Conservation (phyloP, 768 basidiomycete genomes). For the Termitomyces sp. region DNA sequence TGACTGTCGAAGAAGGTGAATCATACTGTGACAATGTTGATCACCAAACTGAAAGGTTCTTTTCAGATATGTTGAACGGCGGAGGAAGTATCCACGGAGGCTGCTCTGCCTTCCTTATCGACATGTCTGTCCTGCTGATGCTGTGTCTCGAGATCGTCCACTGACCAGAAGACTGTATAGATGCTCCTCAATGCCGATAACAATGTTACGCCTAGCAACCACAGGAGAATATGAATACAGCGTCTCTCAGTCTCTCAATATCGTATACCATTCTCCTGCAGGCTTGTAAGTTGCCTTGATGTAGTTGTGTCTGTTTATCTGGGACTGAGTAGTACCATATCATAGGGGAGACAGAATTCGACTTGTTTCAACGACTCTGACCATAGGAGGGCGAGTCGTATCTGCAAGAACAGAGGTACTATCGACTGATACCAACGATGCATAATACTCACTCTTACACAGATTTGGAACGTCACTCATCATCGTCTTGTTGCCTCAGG, state of each 20-base stretch:
- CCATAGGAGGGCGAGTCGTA: constrained; percentile 39
- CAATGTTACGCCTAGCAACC: constrained; percentile 24
- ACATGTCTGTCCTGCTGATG: constrained; percentile 31
- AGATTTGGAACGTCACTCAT: constrained; percentile 55
- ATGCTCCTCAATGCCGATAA: constrained; percentile 45
- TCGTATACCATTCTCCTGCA: constrained; percentile 53
- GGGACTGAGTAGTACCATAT: not conserved
- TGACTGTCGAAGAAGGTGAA: constrained; percentile 37
- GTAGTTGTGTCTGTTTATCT: not conserved
- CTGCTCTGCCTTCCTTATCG: constrained; percentile 49
- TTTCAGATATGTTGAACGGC: constrained; percentile 50
- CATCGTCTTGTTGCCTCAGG: constrained; percentile 50
- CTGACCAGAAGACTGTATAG: constrained; percentile 11
- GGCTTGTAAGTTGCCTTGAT: not conserved
- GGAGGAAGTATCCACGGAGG: constrained; percentile 46
- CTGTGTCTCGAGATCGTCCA: not conserved
- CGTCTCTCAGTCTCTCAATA: constrained; percentile 48
- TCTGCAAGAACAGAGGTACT: constrained; percentile 47
- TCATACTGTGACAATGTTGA: not conserved
- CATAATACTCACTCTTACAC: not conserved
- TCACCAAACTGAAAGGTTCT: not conserved
- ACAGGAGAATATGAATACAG: constrained; percentile 18
- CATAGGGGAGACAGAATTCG: constrained; percentile 43
- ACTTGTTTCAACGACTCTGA: constrained; percentile 46
- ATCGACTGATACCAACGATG: not conserved